Base-by-base conservation (phyloP, 495 filamentous ascomycete species). In the Neurospora tetraspora region DNA sequence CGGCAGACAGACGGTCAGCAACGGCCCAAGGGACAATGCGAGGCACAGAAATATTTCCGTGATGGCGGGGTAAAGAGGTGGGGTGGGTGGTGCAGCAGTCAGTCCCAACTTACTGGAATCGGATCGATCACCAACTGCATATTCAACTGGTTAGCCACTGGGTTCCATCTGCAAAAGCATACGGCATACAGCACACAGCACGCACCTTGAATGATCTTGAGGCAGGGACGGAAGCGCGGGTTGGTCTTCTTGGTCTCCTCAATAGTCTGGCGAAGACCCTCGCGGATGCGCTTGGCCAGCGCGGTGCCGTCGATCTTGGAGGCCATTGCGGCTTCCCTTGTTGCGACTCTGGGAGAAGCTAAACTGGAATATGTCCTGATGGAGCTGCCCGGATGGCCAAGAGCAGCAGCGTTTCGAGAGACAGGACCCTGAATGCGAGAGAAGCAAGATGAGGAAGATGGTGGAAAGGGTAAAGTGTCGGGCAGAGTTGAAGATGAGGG, bases 291-390 rank as follows among this genome's bases (percentile, higher is more conserved):
- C 84, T 93, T 94, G 61, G 96, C 96, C 83, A 97, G 94, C 75
- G 92, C 93, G 38, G 92, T 97, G 81, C 96, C 96, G 84, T 99
- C 95, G 78, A 99, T 96, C 85, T 92, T 97, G 78, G 89, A 88
- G 74, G 93, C 95, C 76, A 89, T 88, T 93, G 96, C 97, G 72
- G 84, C 84, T 76, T 83, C 85, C 77, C 78, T 82, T 14, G 53
- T 88, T 93, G 96, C 97, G 73, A 83, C 85, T 78, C 79, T 82
- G 70, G 40, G 23, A 20, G 40, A 14, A 27, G 73, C 72, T 72
- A 86, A 89, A 76, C 78, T 82, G 38, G 79, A 81, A 74, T 82
- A 83, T 37, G 71, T 39, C 69, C 77, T 75, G 73, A 45, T 39
- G 37, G 72, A 72, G 43, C 27, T 59, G 36, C 43, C 27, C 43